Base-by-base conservation (phyloP, 345 rosid genomes). In the Acer negundo region DNA sequence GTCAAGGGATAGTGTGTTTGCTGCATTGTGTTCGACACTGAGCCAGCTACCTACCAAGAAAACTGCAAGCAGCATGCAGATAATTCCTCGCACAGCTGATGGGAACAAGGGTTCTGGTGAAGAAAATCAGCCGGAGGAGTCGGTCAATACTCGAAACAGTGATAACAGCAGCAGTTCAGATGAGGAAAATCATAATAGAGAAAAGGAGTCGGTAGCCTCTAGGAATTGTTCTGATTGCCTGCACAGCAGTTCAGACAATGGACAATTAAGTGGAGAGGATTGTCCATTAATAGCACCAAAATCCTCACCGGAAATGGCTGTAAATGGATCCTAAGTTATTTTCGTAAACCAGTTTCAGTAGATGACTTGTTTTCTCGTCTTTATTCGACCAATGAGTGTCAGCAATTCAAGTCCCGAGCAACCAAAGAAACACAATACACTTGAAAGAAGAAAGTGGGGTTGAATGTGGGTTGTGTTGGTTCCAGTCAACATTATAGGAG, bases 241-340 rank as follows among this genome's bases (percentile, higher is more conserved):
- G 79, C 91, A 85, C 22, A 78, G 77, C 75, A 53, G 84, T 51
- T 77, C 89, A 69, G 94, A 88, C 63, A 88, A 81, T 58, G 78
- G 88, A 72, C 95, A 84, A 15, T 83, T 85, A 67, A 78, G 86
- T n/a, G 92, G 87, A 49, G 98, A 96, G 67, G 95, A 92, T 71
- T 75, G 83, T 35, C 82, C 87, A 7, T 82, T 91, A 82, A 82
- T 91, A 80, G 85, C 94, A 3, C 90, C 92, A 16, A 90, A 88
- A 62, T 89, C 98, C 49, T 90, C 98, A 35, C 88, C 97, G 1
- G 97, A 94, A 81, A 94, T 94, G 99, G 86, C 97, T 55, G 95
- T 92, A 82, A 94, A 92, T 80, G 99, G 99, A 82, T 91, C 98
- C 31, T 96, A 80, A 89, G 23, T 72, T 51, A 71, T 77, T 16